Evolutionary conservation across 768 basidiomycete genomes (phyloP).

Genomic region (Boletellus emodensis): DNA sequence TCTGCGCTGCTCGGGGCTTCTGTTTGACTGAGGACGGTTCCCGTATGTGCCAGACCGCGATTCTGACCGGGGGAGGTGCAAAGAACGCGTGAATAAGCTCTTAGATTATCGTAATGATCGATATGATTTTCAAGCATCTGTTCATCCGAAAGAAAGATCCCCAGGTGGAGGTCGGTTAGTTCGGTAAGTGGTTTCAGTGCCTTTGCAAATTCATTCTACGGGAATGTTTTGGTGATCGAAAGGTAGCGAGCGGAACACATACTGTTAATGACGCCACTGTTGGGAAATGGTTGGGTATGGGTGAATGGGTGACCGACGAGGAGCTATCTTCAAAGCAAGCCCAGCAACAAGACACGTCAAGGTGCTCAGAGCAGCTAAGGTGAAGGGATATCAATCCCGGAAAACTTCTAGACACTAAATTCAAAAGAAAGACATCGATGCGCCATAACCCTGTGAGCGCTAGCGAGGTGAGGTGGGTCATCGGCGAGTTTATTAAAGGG

Average conservation of each 20-base stretch:
- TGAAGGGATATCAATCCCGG: conserved; percentile 45
- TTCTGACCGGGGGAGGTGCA: conserved; percentile 10
- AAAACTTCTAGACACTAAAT: conserved; percentile 43
- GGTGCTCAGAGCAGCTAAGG: conserved; percentile 56
- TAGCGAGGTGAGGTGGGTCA: conserved; percentile 42
- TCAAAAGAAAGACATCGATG: conserved; percentile 49
- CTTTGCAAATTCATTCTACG: conserved; percentile 40
- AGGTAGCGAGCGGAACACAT: conserved; percentile 23
- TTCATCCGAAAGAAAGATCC: conserved; percentile 59
- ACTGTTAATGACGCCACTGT: conserved; percentile 49
- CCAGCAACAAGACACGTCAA: conserved; percentile 59
- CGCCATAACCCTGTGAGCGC: conserved; percentile 53
- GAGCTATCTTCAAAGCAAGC: conserved; percentile 61
- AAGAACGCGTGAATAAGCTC: conserved; percentile 17
- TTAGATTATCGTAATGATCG: conserved; percentile 26
- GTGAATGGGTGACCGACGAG: conserved; percentile 54
- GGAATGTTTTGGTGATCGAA: conserved; percentile 5
- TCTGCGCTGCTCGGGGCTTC: conserved; percentile 8
- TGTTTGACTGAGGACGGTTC: conserved; percentile 23
- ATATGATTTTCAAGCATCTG: conserved; percentile 45
- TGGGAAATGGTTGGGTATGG: conserved; percentile 50
- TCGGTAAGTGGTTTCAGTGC: conserved; percentile 44
- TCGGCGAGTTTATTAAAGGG: conserved; percentile 24
- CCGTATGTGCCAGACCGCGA: neutral
- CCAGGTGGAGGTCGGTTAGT: conserved; percentile 52